Evolutionary conservation across 805 yeast genomes (phyloP), one percentile per base, ranked within the genome.

Genomic region (Helenozyma baotianmanensis): DNA sequence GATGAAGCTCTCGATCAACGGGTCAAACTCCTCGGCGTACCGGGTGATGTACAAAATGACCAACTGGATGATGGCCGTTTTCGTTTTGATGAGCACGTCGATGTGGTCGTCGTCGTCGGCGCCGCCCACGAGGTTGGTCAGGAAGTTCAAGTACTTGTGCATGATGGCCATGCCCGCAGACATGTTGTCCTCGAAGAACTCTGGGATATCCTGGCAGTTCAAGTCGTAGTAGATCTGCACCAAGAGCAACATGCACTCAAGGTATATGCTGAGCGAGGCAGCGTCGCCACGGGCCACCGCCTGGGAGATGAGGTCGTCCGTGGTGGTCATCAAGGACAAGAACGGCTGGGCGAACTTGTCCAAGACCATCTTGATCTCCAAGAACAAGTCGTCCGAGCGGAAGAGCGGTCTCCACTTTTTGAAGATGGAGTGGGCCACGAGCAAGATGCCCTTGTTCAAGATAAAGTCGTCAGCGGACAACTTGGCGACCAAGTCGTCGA

Each of bases 191-290:
- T 94, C 99, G 55, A 92, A 92, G 54, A 90, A 92, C 60, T 89
- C 98, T 1, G 99, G 98, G 33, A 92, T 82, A 60, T 92, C 99
- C 62, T 94, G 98, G 60, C 97, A 90, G 58, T 92, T 92, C 51
- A 92, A 76, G 56, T 92, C 99, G 54, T 79, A 87, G 60, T 85
- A 94, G 23, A 94, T 76, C 54, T 92, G 90, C 22, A 82, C 60
- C 33, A 89, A 68, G 14, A 88, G 60, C 31, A 82, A 62, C 46
- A 89, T 58, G 36, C 82, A 84, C 21, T 83, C 90, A 46, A 87
- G 74, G 27, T 82, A 66, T 2, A 79, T 63, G 21, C 53, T 54
- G 38, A 88, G 64, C 16, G 68, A 62, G 0, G 75, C 75, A 35
- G 68, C 68, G 53, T 82, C 69, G 9, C 54, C 48, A 5, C 47